Conservation (phyloP, 495 filamentous ascomycete genomes). For the Parathielavia hyrcaniae region DNA sequence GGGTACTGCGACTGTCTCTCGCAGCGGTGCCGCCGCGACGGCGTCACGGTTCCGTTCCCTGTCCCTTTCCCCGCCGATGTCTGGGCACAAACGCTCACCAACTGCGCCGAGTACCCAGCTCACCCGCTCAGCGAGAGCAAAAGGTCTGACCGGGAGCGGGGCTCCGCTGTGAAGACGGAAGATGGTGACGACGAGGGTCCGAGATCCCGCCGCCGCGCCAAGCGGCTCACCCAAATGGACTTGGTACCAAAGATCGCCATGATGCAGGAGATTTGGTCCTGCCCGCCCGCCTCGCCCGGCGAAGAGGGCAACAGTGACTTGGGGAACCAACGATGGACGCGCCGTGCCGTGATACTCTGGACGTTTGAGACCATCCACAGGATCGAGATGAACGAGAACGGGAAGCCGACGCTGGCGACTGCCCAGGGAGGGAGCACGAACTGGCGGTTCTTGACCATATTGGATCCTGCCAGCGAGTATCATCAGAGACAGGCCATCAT, state of each 20-base stretch:
- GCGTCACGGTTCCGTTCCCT: slow-evolving; percentile 44
- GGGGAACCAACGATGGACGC: slow-evolving; percentile 33
- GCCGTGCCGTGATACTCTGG: slow-evolving; percentile 44
- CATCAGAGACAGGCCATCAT: slow-evolving; percentile 42
- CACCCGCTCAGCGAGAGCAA: slow-evolving; percentile 25
- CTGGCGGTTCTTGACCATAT: slow-evolving; percentile 45
- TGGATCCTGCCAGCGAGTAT: slow-evolving; percentile 42
- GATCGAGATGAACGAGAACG: slow-evolving; percentile 19
- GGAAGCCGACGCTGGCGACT: slow-evolving; percentile 26
- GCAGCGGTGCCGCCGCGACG: slow-evolving; percentile 23
- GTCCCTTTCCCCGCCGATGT: slow-evolving; percentile 46
- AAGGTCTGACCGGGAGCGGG: background rate
- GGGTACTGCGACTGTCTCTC: slow-evolving; percentile 30
- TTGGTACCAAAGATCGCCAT: slow-evolving; percentile 44
- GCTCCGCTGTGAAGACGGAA: slow-evolving; percentile 15
- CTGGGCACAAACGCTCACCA: slow-evolving; percentile 45
- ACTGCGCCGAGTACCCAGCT: slow-evolving; percentile 40
- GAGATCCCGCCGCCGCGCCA: slow-evolving; percentile 6
- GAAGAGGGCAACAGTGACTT: slow-evolving; percentile 9
- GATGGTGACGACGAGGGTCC: slow-evolving; percentile 15
- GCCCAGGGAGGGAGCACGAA: slow-evolving; percentile 29
- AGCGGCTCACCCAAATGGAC: slow-evolving; percentile 38
- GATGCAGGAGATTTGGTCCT: slow-evolving; percentile 47
- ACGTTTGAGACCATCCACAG: slow-evolving; percentile 43
- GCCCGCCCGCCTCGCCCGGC: slow-evolving; percentile 27